Base-by-base conservation (phyloP, 169 alveolate genomes). In the Fabrea salina region DNA sequence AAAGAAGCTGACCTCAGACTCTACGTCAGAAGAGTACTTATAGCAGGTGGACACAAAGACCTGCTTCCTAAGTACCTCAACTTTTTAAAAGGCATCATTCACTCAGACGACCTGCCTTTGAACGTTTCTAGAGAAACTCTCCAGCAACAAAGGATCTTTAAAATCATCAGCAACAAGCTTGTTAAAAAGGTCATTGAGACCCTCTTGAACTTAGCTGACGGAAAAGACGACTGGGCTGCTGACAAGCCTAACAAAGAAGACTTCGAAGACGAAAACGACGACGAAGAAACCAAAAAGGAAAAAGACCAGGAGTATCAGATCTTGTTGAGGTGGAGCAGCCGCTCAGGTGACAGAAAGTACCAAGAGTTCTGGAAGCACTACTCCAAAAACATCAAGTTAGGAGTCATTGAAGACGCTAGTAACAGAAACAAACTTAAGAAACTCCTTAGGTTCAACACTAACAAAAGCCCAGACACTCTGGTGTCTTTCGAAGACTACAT, bases 1-100 rank as follows among this genome's bases (percentile, higher is more conserved):
- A 93, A 98, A 90, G 97, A 98, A 37, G 81, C 90, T n/a, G 97
- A 98, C 59, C 91, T 97, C 39, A 89, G 98, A 72, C 93, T 98
- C 57, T 98, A 98, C 89, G 99, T 98, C 35, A 92, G 98, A 92
- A 93, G 99, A 75, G 99, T 98, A 61, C 95, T 98, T 85, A 97
- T 98, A 90, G 93, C 96, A 85, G 99, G 97, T 83, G 97, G 97
- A 89, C 97, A 96, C 82, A 96, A 97, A 78, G 99, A 97, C 70
- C 88, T 97, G 8, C 92, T 96, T 84, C 99, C 99, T 37, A 78
- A 97, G 87, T 95, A 90, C 74, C 88, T 98, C 72, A 97, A 97
- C 80, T 98, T 97, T 92, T 90, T 97, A 40, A 95, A 97, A 72
- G 99, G 99, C 66, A 99, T 98, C 39, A 99, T 98, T 44, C 99